phyloP scores from a whole-genome alignment of 2,329 filamentous ascomycete genomes.

The Ciborinia camelliae region DNA sequence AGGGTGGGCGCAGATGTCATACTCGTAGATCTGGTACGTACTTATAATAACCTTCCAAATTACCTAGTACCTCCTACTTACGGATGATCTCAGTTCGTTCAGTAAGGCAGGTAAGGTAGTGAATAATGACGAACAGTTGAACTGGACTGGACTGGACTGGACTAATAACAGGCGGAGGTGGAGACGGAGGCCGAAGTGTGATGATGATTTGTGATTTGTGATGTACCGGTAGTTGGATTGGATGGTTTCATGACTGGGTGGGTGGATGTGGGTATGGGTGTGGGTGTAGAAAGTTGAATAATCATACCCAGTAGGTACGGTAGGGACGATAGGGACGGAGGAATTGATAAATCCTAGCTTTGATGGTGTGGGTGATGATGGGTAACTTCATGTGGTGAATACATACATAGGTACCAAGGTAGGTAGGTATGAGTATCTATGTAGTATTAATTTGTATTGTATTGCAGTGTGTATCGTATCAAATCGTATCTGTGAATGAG shows the following conservation, averaged over 20 bases:
- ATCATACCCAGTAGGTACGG: neutral
- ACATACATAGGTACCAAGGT: neutral
- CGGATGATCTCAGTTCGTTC: neutral
- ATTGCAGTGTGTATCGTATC: too few relatives aligned
- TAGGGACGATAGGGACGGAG: too few relatives aligned
- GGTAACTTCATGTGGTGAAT: too few relatives aligned
- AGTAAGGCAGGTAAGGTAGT: too few relatives aligned
- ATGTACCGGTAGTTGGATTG: conserved; percentile 5
- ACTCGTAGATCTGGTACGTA: too few relatives aligned
- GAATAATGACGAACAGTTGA: neutral
- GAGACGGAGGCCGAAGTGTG: conserved; percentile 10
- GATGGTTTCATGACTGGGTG: neutral
- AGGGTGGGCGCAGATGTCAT: neutral
- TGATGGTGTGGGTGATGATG: too few relatives aligned
- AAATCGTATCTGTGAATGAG: neutral
- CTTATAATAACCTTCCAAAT: too few relatives aligned
- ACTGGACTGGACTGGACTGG: too few relatives aligned
- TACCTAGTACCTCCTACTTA: neutral
- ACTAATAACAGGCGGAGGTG: neutral
- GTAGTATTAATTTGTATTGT: too few relatives aligned
- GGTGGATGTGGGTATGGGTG: too few relatives aligned
- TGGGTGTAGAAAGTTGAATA: neutral
- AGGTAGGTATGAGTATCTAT: neutral
- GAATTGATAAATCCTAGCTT: neutral
- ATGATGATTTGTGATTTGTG: too few relatives aligned